Conservation (phyloP, 2,329 filamentous ascomycete species). For the Xylariaceae sp. region DNA sequence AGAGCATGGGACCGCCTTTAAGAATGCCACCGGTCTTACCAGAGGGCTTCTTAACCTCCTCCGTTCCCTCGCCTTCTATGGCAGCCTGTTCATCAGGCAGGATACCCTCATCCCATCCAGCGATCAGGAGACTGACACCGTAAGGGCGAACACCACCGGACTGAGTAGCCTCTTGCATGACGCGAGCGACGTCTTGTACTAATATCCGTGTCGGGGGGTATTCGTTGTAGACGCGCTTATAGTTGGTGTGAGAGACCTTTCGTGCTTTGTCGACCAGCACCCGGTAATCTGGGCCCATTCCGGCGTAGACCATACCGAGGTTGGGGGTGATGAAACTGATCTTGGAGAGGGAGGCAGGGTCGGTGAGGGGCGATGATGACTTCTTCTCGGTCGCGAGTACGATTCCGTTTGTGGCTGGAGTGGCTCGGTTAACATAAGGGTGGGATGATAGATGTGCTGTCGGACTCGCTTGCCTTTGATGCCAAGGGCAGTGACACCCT, state of each 20-base stretch:
- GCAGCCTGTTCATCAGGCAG: constrained; percentile 74
- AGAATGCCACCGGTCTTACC: constrained; percentile 93
- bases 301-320: constrained; percentile 99
- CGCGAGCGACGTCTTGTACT: constrained; percentile 94
- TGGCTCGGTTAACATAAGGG: constrained; percentile 11
- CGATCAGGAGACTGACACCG: constrained; percentile 90
- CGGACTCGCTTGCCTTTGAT: constrained; percentile 74
- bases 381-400: constrained; percentile 99
- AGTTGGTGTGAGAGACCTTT: constrained; percentile 95
- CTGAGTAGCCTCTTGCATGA: constrained; percentile 99
- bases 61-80: constrained; percentile 49
- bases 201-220: constrained; percentile 99
- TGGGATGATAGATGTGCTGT: neutral
- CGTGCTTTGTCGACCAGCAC: constrained; percentile 96
- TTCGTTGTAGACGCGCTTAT: constrained; percentile 99
- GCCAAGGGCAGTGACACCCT: constrained; percentile 95
- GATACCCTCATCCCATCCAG: constrained; percentile 96
- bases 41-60: constrained; percentile 61
- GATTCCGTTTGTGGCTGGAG: constrained; percentile 90
- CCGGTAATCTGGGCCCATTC: constrained; percentile 98
- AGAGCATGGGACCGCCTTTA: constrained; percentile 94
- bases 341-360: constrained; percentile 91
- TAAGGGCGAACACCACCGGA: constrained; percentile 96
- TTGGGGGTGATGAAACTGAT: constrained; percentile 97
- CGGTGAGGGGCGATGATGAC: constrained; percentile 94